These are phyloP conservation scores for Colletotrichum truncatum DNA, from an alignment of 2,329 filamentous ascomycete genomes.

Conservation along the genomic window DNA sequence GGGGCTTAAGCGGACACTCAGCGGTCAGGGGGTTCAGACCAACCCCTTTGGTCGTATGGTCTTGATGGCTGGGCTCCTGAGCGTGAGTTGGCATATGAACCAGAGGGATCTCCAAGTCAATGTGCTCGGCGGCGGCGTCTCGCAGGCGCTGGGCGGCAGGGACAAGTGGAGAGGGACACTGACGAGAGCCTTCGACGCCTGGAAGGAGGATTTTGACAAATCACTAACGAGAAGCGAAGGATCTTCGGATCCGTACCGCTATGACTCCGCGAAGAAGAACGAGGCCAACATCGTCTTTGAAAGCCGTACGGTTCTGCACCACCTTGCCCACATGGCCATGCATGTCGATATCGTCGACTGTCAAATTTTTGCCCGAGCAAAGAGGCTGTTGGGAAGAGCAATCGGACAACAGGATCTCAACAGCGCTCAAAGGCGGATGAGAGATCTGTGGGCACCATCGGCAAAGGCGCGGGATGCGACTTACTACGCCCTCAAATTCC, in stretches of 20 bases:
- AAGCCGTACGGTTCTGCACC: slow-evolving; percentile 87
- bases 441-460: slow-evolving; percentile 87
- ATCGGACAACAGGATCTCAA: slow-evolving; percentile 86
- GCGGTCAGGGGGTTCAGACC: slow-evolving; percentile 84
- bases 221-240: slow-evolving; percentile 71
- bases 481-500: slow-evolving; percentile 90
- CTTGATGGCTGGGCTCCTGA: slow-evolving; percentile 92
- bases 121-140: slow-evolving; percentile 78
- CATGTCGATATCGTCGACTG: slow-evolving; percentile 98
- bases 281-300: slow-evolving; percentile 77
- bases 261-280: slow-evolving; percentile 68
- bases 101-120: slow-evolving; percentile 93
- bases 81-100: slow-evolving; percentile 97
- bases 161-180: slow-evolving; percentile 92
- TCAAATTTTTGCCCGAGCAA: slow-evolving; percentile 92
- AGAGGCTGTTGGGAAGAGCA: slow-evolving; percentile 82
- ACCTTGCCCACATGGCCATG: slow-evolving; percentile 97
- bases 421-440: slow-evolving; percentile 84
- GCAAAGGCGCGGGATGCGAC: slow-evolving; percentile 90
- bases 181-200: slow-evolving; percentile 89
- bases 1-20: slow-evolving; percentile 87
- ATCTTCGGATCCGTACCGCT: slow-evolving; percentile 62
- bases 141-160: slow-evolving; percentile 81
- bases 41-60: slow-evolving; percentile 94
- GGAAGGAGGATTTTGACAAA: slow-evolving; percentile 92